Conservation (phyloP, 805 yeast species). For the Cyberlindnera japonica region DNA sequence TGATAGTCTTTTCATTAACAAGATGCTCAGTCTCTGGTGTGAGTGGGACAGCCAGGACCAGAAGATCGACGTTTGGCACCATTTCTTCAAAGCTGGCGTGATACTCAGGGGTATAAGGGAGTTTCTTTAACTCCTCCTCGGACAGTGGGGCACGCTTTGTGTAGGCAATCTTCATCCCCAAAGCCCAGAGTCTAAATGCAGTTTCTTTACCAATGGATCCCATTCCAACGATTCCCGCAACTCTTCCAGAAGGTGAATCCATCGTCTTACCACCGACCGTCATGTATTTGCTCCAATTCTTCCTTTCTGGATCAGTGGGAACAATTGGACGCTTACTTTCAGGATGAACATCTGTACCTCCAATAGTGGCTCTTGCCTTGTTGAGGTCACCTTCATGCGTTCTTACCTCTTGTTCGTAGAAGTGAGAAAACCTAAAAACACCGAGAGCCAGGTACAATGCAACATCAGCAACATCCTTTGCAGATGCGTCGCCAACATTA, state of each 20-base stretch:
- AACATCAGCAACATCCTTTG: slow-evolving; percentile 70
- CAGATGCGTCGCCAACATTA: slow-evolving; percentile 57
- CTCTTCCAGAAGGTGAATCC: slow-evolving; percentile 52
- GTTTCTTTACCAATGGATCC: slow-evolving; percentile 69
- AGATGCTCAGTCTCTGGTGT: slow-evolving; percentile 53
- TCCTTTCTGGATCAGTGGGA: slow-evolving; percentile 29
- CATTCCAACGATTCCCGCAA: slow-evolving; percentile 64
- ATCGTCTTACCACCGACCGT: slow-evolving; percentile 42
- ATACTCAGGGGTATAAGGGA: slow-evolving; percentile 45
- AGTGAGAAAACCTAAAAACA: slow-evolving; percentile 53
- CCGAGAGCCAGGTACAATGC: slow-evolving; percentile 57
- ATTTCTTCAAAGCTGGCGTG: slow-evolving; percentile 42
- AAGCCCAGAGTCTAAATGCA: slow-evolving; percentile 47
- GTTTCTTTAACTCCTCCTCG: slow-evolving; percentile 30
- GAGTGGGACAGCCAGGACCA: slow-evolving; percentile 65
- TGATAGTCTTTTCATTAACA: slow-evolving; percentile 45
- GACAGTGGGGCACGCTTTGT: slow-evolving; percentile 48
- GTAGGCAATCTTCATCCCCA: slow-evolving; percentile 64
- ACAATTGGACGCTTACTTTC: slow-evolving; percentile 7
- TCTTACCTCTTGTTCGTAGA: slow-evolving; percentile 42
- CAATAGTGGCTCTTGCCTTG: slow-evolving; percentile 40
- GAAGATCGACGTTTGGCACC: slow-evolving; percentile 44
- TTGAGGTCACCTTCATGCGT: slow-evolving; percentile 39
- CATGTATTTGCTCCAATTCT: slow-evolving; percentile 39
- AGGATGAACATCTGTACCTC: slow-evolving; percentile 26